Percentiles rank a stretch among this genome's conserved stretches.
Conservation (phyloP, 768 basidiomycete genomes). For the Tylopilus felleus region DNA sequence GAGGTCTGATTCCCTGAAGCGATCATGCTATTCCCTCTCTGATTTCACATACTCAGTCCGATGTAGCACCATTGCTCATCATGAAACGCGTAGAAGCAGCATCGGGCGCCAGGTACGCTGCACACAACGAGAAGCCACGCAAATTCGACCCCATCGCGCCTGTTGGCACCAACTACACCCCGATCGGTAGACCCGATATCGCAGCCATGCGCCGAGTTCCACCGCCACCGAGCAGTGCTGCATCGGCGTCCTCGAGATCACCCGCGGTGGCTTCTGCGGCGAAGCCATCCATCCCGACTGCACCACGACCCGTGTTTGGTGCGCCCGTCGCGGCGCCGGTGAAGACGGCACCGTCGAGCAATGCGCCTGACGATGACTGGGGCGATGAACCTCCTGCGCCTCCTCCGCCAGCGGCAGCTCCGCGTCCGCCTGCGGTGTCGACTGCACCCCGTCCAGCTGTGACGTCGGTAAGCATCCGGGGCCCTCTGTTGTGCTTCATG, state of each 20-base stretch:
- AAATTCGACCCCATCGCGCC: slow-evolving; percentile 78
- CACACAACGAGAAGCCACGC: slow-evolving; percentile 73
- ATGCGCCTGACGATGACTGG: slow-evolving; percentile 60
- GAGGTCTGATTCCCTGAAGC: slow-evolving; percentile 51
- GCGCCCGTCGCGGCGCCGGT: slow-evolving; percentile 42
- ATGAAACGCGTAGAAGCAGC: slow-evolving; percentile 86
- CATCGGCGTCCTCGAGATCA: background rate
- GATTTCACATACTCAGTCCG: slow-evolving; percentile 48
- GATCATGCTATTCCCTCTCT: background rate
- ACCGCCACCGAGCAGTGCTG: slow-evolving; percentile 19
- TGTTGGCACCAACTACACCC: slow-evolving; percentile 72
- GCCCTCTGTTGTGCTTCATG: background rate
- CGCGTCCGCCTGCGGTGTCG: slow-evolving; percentile 48
- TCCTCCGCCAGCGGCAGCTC: slow-evolving; percentile 41
- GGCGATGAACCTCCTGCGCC: slow-evolving; percentile 45
- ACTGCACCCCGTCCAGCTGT: slow-evolving; percentile 39
- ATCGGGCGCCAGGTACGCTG: slow-evolving; percentile 87
- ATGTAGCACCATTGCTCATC: slow-evolving; percentile 76
- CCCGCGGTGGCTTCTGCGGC: background rate
- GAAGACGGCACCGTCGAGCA: slow-evolving; percentile 36
- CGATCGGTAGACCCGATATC: slow-evolving; percentile 74
- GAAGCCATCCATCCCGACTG: slow-evolving; percentile 37
- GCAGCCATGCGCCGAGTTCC: slow-evolving; percentile 50
- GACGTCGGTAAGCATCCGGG: slow-evolving; percentile 32
- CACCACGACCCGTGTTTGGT: slow-evolving; percentile 48